Evolutionary conservation across 23 red algal genomes (phyloP).

Genomic region (Gracilaria domingensis): DNA sequence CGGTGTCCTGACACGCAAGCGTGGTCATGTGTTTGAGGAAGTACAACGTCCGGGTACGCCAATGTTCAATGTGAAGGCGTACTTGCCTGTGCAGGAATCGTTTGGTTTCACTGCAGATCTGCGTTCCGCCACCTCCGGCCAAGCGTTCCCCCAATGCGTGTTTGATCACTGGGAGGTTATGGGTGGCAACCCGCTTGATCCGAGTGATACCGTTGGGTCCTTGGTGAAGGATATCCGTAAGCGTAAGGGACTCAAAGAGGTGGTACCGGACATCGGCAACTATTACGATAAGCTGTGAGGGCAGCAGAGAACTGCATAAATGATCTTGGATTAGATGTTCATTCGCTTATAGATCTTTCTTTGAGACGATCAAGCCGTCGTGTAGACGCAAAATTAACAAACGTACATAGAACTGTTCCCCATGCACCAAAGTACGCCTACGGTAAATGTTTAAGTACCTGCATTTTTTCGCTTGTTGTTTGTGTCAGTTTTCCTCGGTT

Average conservation of each 20-base stretch:
- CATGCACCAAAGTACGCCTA: too few species aligned
- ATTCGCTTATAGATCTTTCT: background rate
- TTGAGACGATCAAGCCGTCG: background rate
- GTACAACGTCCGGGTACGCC: slow-evolving; percentile 95
- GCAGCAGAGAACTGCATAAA: background rate
- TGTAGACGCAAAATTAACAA: background rate
- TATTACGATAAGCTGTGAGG: slow-evolving; percentile 96
- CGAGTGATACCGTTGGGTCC: slow-evolving; percentile 73
- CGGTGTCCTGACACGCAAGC: slow-evolving; percentile 94
- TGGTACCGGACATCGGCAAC: slow-evolving; percentile 90
- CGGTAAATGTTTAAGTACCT: too few species aligned
- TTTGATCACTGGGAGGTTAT: slow-evolving; percentile 97
- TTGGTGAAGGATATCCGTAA: slow-evolving; percentile 84
- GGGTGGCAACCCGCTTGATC: slow-evolving; percentile 84
- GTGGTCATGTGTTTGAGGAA: slow-evolving; percentile 98
- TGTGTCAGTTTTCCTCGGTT: too few species aligned
- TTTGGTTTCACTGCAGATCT: slow-evolving; percentile 99
- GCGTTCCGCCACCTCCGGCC: slow-evolving; percentile 94
- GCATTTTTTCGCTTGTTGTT: too few species aligned
- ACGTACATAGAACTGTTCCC: background rate
- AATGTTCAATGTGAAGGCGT: slow-evolving; percentile 98
- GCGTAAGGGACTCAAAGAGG: slow-evolving; percentile 95
- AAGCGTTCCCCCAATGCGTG: slow-evolving; percentile 98
- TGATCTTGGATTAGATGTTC: background rate
- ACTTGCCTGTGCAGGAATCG: slow-evolving; percentile 96